These are phyloP conservation scores for Carallia brachiata DNA, from an alignment of 345 rosid species.

Conservation along the genomic window DNA sequence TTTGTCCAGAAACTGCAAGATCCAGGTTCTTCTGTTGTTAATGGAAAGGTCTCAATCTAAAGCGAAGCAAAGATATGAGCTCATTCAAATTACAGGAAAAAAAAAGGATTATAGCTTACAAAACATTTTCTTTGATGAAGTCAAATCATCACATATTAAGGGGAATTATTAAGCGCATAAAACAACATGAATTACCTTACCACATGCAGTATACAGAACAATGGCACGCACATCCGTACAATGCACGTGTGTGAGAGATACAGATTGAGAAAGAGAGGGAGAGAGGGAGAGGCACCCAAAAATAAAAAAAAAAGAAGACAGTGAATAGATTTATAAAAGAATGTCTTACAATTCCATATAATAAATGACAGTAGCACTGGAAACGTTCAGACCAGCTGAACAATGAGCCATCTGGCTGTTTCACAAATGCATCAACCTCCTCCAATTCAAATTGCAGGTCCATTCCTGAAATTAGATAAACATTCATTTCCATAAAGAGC, in stretches of 20 bases:
- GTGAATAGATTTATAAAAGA: neutral
- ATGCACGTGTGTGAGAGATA: neutral
- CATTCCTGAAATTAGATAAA: conserved; percentile 54
- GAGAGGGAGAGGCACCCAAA: neutral
- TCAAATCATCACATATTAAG: neutral
- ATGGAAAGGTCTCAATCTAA: neutral
- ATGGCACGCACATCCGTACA: neutral
- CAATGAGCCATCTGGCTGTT: conserved; percentile 77
- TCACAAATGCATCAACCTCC: conserved; percentile 65
- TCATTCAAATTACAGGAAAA: neutral
- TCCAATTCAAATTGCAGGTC: conserved; percentile 90
- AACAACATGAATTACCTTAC: too few species aligned
- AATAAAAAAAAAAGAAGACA: neutral
- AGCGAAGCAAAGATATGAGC: neutral
- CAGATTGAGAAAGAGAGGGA: neutral
- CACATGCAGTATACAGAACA: neutral
- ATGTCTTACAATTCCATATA: conserved; percentile 64
- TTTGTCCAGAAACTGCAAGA: neutral
- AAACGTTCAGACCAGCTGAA: conserved; percentile 94
- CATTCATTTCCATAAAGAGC: neutral
- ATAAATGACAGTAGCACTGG: conserved; percentile 63
- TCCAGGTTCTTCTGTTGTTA: neutral
- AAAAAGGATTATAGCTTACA: neutral
- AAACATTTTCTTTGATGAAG: neutral
- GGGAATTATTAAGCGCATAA: too few species aligned